Evolutionary conservation across 306 rosid genomes (phyloP), one percentile per base, ranked within the genome.

Genomic region (Rosa lucieae): DNA sequence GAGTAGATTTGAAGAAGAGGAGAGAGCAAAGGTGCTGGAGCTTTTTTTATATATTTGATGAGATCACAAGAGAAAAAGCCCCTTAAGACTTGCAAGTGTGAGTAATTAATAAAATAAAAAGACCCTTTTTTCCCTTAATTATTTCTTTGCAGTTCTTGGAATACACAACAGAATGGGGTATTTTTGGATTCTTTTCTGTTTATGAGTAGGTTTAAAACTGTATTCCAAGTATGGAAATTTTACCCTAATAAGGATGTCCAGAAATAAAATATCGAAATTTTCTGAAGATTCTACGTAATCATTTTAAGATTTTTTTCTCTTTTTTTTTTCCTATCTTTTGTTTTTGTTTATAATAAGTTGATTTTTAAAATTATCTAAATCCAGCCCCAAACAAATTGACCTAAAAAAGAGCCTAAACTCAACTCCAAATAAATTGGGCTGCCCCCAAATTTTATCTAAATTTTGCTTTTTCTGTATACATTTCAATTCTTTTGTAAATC

Each of bases 21-120:
- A 85, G 40, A 68, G 73, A 29, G 83, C 78, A 77, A 44, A 90
- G 88, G 85, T 83, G 87, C 88, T 39, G 29, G 49, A 76, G 72
- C 32, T 2, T 67, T 61, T 73, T 73, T 80, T 75, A 78, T 78
- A 85, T 63, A 83, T 76, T 76, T 76, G 79, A 35, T 47, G 59
- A 82, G 94, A 86, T 83, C 94, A 83, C 85, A 84, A 62, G 52
- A 66, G 76, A 80, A 26, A 44, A 32, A 63, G 12, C 7, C 42
- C 15, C 68, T 9, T 4, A 32, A 48, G 47, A 14, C 61, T 48
- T 48, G 37, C 37, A 32, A 32, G 0, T 32, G 37, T 32, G 17
- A 5, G 39, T 49, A 26, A 49, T 72, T 51, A 6, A 32, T 8
- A 56, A n/a, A 9, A 10, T 0, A 1, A 42, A 40, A 67, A 67